Conservation (phyloP, 352 stramenopile species). For the Aphanomyces cochlioides region DNA sequence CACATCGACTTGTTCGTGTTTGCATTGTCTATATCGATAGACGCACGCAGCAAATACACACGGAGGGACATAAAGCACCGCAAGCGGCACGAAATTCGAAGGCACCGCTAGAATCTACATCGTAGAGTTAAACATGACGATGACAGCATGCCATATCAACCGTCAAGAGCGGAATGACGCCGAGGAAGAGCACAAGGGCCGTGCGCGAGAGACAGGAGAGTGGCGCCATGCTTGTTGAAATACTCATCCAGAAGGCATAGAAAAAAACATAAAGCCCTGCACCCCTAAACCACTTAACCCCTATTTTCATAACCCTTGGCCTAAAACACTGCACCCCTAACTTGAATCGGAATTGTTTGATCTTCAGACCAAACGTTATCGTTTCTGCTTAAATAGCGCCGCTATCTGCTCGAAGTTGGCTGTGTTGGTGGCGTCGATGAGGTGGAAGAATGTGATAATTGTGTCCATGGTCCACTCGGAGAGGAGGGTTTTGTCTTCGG, state of each 20-base stretch:
- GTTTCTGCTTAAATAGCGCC: neutral
- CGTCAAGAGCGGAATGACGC: neutral
- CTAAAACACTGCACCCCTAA: no score
- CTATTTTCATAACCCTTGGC: no score
- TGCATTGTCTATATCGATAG: neutral
- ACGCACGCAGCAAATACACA: neutral
- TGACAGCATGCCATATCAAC: neutral
- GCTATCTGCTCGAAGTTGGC: neutral
- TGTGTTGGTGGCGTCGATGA: neutral
- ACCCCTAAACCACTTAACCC: no score
- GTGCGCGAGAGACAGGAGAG: conserved; percentile 10
- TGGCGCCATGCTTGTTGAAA: neutral
- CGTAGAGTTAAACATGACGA: neutral
- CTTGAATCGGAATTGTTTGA: no score
- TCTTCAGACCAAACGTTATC: neutral
- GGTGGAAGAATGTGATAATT: neutral
- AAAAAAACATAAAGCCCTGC: no score
- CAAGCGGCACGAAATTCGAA: neutral
- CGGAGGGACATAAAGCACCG: conserved; percentile 21
- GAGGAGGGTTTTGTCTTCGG: neutral
- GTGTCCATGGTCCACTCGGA: conserved; percentile 9
- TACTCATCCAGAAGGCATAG: no score
- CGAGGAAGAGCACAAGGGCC: neutral
- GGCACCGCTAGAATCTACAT: conserved; percentile 1
- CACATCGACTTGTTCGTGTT: neutral